These are phyloP conservation scores for Halophytophthora polymorphica DNA, from an alignment of 352 stramenopile species.

Conservation along the genomic window DNA sequence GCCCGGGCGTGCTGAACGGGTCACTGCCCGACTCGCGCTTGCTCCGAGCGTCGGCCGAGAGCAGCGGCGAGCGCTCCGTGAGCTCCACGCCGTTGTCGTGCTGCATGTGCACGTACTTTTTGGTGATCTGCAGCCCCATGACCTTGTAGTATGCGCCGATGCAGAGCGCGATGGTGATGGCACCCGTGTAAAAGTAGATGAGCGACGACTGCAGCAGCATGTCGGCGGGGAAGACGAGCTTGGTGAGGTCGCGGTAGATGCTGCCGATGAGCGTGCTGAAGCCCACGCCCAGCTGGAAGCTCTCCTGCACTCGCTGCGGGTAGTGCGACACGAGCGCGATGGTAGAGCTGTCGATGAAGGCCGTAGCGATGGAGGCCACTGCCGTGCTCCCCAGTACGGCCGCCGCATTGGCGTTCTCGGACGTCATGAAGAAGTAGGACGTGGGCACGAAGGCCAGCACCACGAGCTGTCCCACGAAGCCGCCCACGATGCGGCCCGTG, in stretches of 20 bases:
- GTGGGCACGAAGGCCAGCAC: conserved; percentile 77
- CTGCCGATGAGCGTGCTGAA: conserved; percentile 80
- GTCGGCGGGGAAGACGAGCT: conserved; percentile 66
- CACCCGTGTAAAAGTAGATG: conserved; percentile 84
- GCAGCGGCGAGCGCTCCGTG: conserved; percentile 47
- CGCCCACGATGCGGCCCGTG: conserved; percentile 72
- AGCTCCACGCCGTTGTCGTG: conserved; percentile 45
- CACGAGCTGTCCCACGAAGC: conserved; percentile 67
- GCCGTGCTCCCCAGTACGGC: conserved; percentile 69
- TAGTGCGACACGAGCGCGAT: conserved; percentile 84
- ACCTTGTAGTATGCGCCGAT: conserved; percentile 75
- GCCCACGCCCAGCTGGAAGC: conserved; percentile 79
- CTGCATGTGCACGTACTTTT: conserved; percentile 39
- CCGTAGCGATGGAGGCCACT: conserved; percentile 64
- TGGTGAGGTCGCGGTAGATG: conserved; percentile 80
- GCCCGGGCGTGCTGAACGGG: conserved; percentile 7
- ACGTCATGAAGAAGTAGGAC: conserved; percentile 69
- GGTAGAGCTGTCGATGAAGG: conserved; percentile 80
- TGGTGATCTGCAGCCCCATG: conserved; percentile 51
- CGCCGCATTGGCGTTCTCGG: conserved; percentile 59
- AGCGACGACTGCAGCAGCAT: conserved; percentile 63
- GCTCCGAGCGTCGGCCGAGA: conserved; percentile 11
- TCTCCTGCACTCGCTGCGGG: conserved; percentile 71
- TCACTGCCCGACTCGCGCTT: conserved; percentile 24
- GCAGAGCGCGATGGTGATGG: conserved; percentile 73